Conservation (phyloP, 768 basidiomycete species). For the Russula dissimulans region DNA sequence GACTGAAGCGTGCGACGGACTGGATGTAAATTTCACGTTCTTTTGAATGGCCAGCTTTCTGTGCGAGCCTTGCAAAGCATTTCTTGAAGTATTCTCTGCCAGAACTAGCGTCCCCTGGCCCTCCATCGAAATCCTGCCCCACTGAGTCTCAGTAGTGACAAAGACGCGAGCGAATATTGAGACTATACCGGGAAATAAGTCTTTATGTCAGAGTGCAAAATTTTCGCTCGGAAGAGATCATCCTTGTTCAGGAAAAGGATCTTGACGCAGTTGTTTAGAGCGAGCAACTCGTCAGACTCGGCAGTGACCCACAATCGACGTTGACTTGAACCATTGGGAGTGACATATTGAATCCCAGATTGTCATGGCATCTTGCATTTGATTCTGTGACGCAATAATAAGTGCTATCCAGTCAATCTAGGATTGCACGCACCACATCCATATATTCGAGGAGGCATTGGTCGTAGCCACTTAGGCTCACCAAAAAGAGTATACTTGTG, state of each 20-base stretch:
- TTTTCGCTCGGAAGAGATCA: conserved; percentile 84
- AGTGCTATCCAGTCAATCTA: background rate
- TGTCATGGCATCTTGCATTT: conserved; percentile 99
- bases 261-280: conserved; percentile 25
- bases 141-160: background rate
- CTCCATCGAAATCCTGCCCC: conserved; percentile 73
- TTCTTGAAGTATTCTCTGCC: conserved; percentile 88
- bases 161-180: conserved; percentile 24
- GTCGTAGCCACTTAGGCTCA: conserved; percentile 88
- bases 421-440: conserved; percentile 57
- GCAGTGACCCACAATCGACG: conserved; percentile 59
- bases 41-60: conserved; percentile 76
- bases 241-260: conserved; percentile 95
- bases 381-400: conserved; percentile 48
- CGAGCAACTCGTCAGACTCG: background rate
- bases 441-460: conserved; percentile 90
- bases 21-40: conserved; percentile 91
- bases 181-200: conserved; percentile 70
- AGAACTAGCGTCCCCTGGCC: conserved; percentile 56
- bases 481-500: conserved; percentile 85
- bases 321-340: conserved; percentile 93
- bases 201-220: conserved; percentile 72
- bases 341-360: conserved; percentile 98
- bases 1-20: conserved; percentile 39
- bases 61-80: conserved; percentile 72